Conservation (phyloP, 208 protist genomes). For the Wallacemonas sp. region DNA sequence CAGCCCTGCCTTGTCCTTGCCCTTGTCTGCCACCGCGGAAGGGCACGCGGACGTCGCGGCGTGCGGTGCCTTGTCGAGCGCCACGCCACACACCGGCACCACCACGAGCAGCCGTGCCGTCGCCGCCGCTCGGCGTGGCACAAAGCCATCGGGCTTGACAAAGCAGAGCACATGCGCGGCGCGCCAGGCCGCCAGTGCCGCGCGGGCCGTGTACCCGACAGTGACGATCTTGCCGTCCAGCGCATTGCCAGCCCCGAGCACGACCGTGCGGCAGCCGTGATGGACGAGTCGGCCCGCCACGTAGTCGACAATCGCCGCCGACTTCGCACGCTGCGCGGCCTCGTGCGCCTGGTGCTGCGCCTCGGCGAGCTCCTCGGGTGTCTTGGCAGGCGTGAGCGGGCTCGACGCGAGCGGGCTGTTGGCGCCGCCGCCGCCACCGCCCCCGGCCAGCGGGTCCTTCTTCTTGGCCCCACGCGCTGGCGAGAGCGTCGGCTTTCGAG, state of each 20-base stretch:
- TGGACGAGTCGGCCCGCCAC: conserved; percentile 29
- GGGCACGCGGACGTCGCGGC: background rate
- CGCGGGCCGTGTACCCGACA: conserved; percentile 40
- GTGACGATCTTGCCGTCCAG: conserved; percentile 52
- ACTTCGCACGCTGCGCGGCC: conserved; percentile 20
- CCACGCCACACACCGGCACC: conserved; percentile 18
- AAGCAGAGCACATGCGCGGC: conserved; percentile 43
- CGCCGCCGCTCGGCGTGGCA: conserved; percentile 33
- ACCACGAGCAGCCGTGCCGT: conserved; percentile 39
- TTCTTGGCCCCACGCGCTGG: conserved; percentile 10
- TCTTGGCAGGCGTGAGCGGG: conserved; percentile 8
- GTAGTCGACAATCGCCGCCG: conserved; percentile 38
- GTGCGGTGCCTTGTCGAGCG: conserved; percentile 3
- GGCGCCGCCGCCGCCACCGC: background rate
- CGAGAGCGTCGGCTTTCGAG: background rate
- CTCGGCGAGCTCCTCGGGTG: conserved; percentile 12
- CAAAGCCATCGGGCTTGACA: conserved; percentile 66
- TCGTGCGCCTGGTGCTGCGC: conserved; percentile 6
- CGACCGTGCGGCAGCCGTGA: conserved; percentile 40
- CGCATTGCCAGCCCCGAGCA: conserved; percentile 62
- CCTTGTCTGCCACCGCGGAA: too few relatives aligned
- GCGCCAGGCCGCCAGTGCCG: conserved; percentile 31
- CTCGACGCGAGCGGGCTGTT: background rate
- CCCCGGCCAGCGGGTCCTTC: conserved; percentile 8
- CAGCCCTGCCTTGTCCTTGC: too few relatives aligned